Base-by-base conservation (phyloP, 768 basidiomycete species). In the Daedaleopsis nitida region DNA sequence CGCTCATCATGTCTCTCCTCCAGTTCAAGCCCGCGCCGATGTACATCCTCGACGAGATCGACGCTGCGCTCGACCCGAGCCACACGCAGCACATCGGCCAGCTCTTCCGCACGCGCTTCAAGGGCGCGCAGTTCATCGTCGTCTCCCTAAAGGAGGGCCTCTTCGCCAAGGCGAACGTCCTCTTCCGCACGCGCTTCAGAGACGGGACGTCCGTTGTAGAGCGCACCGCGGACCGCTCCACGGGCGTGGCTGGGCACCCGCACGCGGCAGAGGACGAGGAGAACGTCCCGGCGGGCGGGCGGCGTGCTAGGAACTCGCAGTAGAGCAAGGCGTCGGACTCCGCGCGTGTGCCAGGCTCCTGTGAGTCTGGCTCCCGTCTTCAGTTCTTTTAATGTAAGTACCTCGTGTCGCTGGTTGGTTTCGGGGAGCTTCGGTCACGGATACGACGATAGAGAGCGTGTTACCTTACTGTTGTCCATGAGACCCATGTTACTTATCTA, bases 41-140 rank as follows among this genome's bases (percentile, higher is more conserved):
- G 94, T 98, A 98, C 75, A 99, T 99, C 71, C 84, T 99, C 10
- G 97, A 99, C 76, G 97, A 99, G 76, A 96, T 99, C 64, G 97
- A 98, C 74, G 96, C 97, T 0, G 96, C 96, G 9, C 83, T 98
- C 27, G 97, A 99, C 75, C 78, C 98, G 13, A 96, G 94, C 32
- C 94, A 96, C 67, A 96, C 94, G 1, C 95, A 98, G 69, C 94
- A 99, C 74, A 98, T 99, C 61, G 97, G 96, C 34, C 93, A 94
- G 66, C 85, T 98, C n/a, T 98, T 99, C 86, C 85, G 91, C 44
- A 96, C 90, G 51, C 86, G 97, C 17, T 99, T 99, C 84, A 96
- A 94, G 76, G 96, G 96, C 44, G 91, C 91, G 16, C 97, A 99
- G 73, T 99, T 98, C 77, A 97, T 98, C 69, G 97, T 98, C 52